These are phyloP conservation scores for Vigna hirtella DNA, from an alignment of 306 rosid genomes.

Conservation along the genomic window DNA sequence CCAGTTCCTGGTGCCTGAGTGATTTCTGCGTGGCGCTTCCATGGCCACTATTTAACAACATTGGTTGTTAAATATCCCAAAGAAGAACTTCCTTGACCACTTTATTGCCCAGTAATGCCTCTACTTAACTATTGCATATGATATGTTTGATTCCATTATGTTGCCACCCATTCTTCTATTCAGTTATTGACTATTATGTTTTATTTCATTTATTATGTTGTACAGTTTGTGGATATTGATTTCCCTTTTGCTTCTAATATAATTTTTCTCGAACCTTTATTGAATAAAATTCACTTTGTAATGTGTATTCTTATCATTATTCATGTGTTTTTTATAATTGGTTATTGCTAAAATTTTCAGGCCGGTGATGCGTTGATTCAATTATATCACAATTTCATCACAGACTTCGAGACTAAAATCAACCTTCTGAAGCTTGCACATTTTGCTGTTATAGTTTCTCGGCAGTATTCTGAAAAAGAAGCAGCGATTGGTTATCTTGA, in stretches of 20 bases:
- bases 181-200: not conserved
- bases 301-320: not conserved
- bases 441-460: constrained; percentile 96
- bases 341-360: constrained; percentile 56
- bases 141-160: not conserved
- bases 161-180: constrained; percentile 1
- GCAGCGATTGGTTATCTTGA: constrained; percentile 89
- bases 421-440: constrained; percentile 99
- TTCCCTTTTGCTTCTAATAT: not conserved
- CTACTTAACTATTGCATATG: not conserved
- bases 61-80: not conserved
- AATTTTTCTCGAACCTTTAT: too few species aligned
- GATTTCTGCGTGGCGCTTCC: not conserved
- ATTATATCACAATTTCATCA: constrained; percentile 93
- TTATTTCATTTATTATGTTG: constrained; percentile 27
- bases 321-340: constrained; percentile 3
- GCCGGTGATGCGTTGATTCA: constrained; percentile 98
- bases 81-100: not conserved
- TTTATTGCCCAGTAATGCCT: constrained; percentile 14
- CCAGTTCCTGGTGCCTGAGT: not conserved
- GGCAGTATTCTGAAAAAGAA: constrained; percentile 95
- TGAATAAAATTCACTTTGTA: too few species aligned
- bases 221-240: not conserved
- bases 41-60: too few species aligned
- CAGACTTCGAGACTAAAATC: constrained; percentile 97